A percentile compares a stretch with the other conserved stretches of the same genome.
Conservation (phyloP, 441 rosid genomes). For the Dalechampia spathulata region DNA sequence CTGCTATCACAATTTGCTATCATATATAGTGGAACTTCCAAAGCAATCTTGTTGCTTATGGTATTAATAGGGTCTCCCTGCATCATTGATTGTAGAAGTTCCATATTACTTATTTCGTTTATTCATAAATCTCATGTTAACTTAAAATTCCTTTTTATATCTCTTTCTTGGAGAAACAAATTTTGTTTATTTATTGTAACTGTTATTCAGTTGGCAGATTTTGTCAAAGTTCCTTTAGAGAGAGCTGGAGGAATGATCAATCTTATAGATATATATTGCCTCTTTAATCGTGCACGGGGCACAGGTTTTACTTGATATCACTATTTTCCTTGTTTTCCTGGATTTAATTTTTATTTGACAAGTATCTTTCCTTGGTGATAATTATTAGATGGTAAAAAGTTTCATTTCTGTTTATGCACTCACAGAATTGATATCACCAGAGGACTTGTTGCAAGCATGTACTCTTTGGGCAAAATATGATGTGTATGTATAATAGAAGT, state of each 20-base stretch:
- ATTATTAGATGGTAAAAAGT: background rate
- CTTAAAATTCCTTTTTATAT: background rate
- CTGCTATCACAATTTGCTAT: background rate
- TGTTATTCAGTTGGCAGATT: slow-evolving; percentile 79
- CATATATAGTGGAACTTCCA: background rate
- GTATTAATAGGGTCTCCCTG: background rate
- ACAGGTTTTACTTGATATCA: slow-evolving; percentile 48
- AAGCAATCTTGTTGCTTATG: background rate
- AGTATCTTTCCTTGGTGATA: background rate
- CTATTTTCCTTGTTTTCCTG: slow-evolving; percentile 6
- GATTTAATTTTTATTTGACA: background rate
- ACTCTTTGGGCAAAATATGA: slow-evolving; percentile 92
- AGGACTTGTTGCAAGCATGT: slow-evolving; percentile 89
- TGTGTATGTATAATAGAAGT: slow-evolving; percentile 57
- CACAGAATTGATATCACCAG: slow-evolving; percentile 87
- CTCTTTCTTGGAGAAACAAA: slow-evolving; percentile 4
- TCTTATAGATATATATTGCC: slow-evolving; percentile 87
- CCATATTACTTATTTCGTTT: background rate
- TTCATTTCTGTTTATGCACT: background rate
- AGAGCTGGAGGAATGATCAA: slow-evolving; percentile 94
- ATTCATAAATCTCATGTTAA: background rate
- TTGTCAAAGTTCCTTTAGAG: slow-evolving; percentile 74
- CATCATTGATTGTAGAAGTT: background rate
- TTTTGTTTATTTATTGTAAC: slow-evolving; percentile 15
- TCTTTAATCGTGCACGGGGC: slow-evolving; percentile 95